Evolutionary conservation across 805 yeast species (phyloP), one percentile per base, ranked within the genome.

Genomic region (Suhomyces canberraensis): DNA sequence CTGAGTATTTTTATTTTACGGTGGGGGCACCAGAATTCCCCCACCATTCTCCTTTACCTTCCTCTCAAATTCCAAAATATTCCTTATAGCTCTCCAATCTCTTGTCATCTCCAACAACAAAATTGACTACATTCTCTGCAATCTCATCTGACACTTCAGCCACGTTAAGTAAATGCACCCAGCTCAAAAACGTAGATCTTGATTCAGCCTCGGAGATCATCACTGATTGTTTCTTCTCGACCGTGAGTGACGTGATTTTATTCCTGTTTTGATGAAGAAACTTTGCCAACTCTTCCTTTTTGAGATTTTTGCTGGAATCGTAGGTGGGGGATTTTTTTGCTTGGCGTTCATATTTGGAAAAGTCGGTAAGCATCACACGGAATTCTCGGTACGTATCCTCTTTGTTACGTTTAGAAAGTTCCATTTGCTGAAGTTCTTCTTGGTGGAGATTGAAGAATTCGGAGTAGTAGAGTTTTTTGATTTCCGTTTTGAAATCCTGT

Each of bases 71-170:
- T n/a, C n/a, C n/a, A n/a, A n/a, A 20, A 7, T 9, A 20, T 20
- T 8, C 26, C 14, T 24, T 13, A 13, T 39, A 39, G 16, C 39
- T 29, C 22, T 48, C 52, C 9, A 59, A 44, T 24, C 73, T 45
- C 42, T 68, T 68, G 16, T 60, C 64, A 36, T 66, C 70, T 3
- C 72, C 73, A 8, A 68, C 58, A 8, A 68, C 45, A 42, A 64
- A 68, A 37, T 68, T 68, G 16, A 50, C 46, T 15, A 55, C 50
- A 32, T 56, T 46, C 24, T 59, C 53, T 1, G 45, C 63, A 4
- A 64, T 36, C 4, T 21, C 25, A 3, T 28, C 32, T 3, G 61
- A 55, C 2, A 65, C 29, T 2, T 46, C 16, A 19, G 38, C 31
- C 9, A 33, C 34, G 25, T 60, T 59, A 30, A 62, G 47, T 9